A percentile compares a stretch with the other conserved stretches of the same genome.
Evolutionary conservation across 2,329 filamentous ascomycete genomes (phyloP).

Genomic region (Aspergillus texensis): DNA sequence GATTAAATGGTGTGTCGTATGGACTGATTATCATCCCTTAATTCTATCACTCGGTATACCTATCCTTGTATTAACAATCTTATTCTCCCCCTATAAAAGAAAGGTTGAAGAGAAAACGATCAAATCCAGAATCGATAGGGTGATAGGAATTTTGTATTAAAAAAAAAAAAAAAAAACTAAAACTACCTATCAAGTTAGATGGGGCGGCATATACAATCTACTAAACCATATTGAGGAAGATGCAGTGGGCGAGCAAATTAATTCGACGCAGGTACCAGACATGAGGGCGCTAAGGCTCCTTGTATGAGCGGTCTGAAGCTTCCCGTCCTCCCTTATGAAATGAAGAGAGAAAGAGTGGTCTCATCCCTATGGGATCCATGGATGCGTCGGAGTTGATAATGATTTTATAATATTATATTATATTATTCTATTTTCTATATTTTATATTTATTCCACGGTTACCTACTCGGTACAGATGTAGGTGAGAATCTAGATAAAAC

Average conservation of each 20-base stretch:
- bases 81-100: too few species aligned
- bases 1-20: neutral
- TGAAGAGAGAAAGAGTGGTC: neutral
- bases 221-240: neutral
- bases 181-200: neutral
- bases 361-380: neutral
- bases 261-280: constrained; percentile 14
- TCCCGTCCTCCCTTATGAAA: neutral
- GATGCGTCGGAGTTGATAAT: neutral
- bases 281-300: neutral
- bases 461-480: too few species aligned
- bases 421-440: neutral
- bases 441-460: neutral
- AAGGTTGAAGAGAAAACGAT: too few species aligned
- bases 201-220: neutral
- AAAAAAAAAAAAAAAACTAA: neutral
- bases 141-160: too few species aligned
- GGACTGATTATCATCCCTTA: neutral
- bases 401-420: neutral
- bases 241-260: neutral
- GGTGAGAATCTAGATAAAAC: neutral
- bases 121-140: too few species aligned
- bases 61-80: too few species aligned
- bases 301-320: neutral
- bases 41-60: neutral